Evolutionary conservation across 805 yeast genomes (phyloP), one percentile per base, ranked within the genome.

Genomic region (Kodamaea jinghongensis): DNA sequence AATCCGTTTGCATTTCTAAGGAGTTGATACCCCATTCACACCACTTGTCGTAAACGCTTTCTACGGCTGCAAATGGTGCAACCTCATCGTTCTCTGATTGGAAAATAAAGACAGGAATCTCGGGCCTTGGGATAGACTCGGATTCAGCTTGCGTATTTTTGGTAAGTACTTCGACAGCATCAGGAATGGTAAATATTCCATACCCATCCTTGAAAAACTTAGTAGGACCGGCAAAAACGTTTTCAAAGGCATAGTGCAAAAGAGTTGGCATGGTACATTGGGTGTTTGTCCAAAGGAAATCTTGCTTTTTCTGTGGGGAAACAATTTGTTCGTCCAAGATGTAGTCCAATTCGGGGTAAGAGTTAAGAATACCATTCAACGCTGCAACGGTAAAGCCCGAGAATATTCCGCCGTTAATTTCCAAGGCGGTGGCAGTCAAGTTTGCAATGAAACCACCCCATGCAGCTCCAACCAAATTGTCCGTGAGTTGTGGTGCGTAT

Each of bases 361-460:
- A 67, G 17, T 56, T 47, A 13, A 49, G 40, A 20, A 66, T 47
- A 6, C 71, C 71, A 27, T 50, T 47, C 15, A 66, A 41, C 2
- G 60, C 68, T 25, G 41, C 39, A 4, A 61, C 57, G 25, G 52
- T 49, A 13, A 66, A 50, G 3, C 67, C 70, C 3, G 69, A 52
- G 22, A 52, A 56, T 4, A 50, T 2, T 4, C 51, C 47, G 2
- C 64, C 63, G 28, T 56, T 61, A 16, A 51, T 46, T 10, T 47
- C 43, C n/a, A 38, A 43, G 4, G 56, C 52, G 2, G 61, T 52
- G 13, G 52, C 54, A 6, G 64, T 60, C 9, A 65, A 47, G 37
- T 65, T 63, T 13, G 63, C 52, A 7, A 59, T 61, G 50, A 61
- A 53, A 3, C 71, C 71, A 7, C 71, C 71, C 12, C 62, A 17